Conservation (phyloP, 495 filamentous ascomycete species). For the Achaetomiella virescens region DNA sequence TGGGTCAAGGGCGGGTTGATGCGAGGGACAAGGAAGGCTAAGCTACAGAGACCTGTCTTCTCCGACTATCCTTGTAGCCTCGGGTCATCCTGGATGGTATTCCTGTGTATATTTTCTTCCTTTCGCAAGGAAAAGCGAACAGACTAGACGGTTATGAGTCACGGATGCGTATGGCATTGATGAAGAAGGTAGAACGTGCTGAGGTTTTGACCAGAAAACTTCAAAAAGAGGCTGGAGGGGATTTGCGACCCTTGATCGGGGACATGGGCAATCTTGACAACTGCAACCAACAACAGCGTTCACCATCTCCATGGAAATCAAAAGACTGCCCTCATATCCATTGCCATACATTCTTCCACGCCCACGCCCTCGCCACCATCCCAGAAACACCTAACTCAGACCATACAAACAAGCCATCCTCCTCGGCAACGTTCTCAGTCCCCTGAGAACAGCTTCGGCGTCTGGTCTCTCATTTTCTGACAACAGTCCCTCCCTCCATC, state of each 20-base stretch:
- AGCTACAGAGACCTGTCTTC: too few species aligned
- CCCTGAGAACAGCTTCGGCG: neutral
- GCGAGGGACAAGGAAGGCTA: too few species aligned
- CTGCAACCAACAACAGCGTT: neutral
- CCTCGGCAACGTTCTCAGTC: neutral
- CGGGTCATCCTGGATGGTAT: too few species aligned
- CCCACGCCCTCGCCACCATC: too few species aligned
- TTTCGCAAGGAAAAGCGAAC: too few species aligned
- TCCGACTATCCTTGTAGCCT: too few species aligned
- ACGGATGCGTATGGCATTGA: too few species aligned
- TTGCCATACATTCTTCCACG: constrained; percentile 5
- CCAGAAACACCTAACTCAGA: neutral
- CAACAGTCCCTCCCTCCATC: neutral
- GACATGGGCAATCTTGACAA: neutral
- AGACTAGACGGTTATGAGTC: too few species aligned
- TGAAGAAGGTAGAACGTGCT: too few species aligned
- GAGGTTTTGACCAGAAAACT: too few species aligned
- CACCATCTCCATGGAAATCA: neutral
- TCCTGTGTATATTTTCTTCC: too few species aligned
- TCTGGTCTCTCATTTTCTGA: constrained; percentile 6
- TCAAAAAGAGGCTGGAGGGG: neutral
- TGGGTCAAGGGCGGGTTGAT: too few species aligned
- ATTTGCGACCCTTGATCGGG: neutral
- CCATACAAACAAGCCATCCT: constrained; percentile 2
- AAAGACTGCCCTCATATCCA: neutral